Conservation (phyloP, 2,329 filamentous ascomycete species). For the Plectosphaerella plurivora region DNA sequence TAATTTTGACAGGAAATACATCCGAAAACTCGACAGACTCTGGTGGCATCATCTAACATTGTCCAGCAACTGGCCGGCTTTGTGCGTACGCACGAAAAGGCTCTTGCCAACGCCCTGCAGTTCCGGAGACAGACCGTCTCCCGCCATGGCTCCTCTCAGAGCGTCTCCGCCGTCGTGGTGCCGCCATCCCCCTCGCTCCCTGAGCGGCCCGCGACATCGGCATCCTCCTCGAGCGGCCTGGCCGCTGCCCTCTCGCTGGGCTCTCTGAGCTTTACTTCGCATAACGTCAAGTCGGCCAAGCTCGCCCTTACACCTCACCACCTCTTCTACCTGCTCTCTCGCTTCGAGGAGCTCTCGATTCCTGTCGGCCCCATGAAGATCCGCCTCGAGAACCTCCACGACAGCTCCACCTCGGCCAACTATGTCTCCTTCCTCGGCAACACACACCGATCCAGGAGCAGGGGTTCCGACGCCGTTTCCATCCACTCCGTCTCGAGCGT, state of each 20-base stretch:
- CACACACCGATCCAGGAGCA: slow-evolving; percentile 73
- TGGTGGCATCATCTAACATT: slow-evolving; percentile 93
- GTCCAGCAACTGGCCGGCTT: slow-evolving; percentile 94
- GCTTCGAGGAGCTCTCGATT: slow-evolving; percentile 89
- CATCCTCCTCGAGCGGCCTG: slow-evolving; percentile 68
- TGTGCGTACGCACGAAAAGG: slow-evolving; percentile 95
- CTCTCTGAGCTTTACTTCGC: slow-evolving; percentile 77
- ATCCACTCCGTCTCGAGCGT: slow-evolving; percentile 96
- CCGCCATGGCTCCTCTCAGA: slow-evolving; percentile 66
- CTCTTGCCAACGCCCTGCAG: slow-evolving; percentile 91
- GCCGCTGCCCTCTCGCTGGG: slow-evolving; percentile 85
- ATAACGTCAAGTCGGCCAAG: slow-evolving; percentile 82
- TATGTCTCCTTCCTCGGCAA: slow-evolving; percentile 94
- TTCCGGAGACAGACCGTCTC: slow-evolving; percentile 67
- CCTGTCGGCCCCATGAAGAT: slow-evolving; percentile 95
- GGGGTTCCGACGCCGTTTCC: slow-evolving; percentile 79
- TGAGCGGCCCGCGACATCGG: slow-evolving; percentile 59
- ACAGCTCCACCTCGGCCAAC: slow-evolving; percentile 78
- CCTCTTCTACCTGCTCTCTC: slow-evolving; percentile 91
- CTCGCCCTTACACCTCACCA: slow-evolving; percentile 92
- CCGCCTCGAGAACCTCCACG: slow-evolving; percentile 88
- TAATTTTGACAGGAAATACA: slow-evolving; percentile 90
- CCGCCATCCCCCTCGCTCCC: slow-evolving; percentile 50
- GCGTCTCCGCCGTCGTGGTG: slow-evolving; percentile 53
- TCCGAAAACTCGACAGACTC: slow-evolving; percentile 95